Evolutionary conservation across 768 basidiomycete genomes (phyloP), one percentile per base, ranked within the genome.

Genomic region (Tylopilus felleus): DNA sequence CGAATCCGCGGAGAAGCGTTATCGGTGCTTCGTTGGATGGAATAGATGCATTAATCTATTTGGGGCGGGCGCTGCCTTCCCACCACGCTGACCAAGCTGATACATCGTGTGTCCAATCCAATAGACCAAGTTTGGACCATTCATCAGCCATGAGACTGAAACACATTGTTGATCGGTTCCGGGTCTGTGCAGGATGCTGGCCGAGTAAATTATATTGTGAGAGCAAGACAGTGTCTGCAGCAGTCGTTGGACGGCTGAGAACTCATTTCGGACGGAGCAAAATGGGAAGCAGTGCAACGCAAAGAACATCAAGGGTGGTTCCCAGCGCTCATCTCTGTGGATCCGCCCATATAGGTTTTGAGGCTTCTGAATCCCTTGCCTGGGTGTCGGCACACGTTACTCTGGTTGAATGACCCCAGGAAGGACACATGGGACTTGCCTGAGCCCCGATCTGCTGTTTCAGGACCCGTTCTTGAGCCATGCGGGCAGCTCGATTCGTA

Each of bases 381-480:
- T 71, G 53, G 28, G 42, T 40, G 40, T 40, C 35, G 52, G 42
- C 48, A 28, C 47, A 39, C 41, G 51, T 56, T 40, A 56, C 19
- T 44, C 35, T 41, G 25, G 50, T 40, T 19, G 29, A 55, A 55
- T 10, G 36, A 46, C 52, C n/a, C 27, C 40, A 23, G 31, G 45
- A 51, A 47, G 40, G 44, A 47, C 27, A 45, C 40, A 19, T 38
- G 52, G 33, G 36, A 71, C 77, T 65, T 50, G 79, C 83, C 79
- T 83, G 81, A 5, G 75, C 77, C 52, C 77, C 73, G 7, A 76
- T 72, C 61, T 80, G 79, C 60, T 75, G 77, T 64, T 76, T 77
- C 64, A 77, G 74, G 53, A 77, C 79, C 45, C 73, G 73, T 71
- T 86, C 86, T 65, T 77, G 74, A 4, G 78, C 76, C 12, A 77